Conservation (phyloP, 305 asterid genomes). For the Salvia sclarea region DNA sequence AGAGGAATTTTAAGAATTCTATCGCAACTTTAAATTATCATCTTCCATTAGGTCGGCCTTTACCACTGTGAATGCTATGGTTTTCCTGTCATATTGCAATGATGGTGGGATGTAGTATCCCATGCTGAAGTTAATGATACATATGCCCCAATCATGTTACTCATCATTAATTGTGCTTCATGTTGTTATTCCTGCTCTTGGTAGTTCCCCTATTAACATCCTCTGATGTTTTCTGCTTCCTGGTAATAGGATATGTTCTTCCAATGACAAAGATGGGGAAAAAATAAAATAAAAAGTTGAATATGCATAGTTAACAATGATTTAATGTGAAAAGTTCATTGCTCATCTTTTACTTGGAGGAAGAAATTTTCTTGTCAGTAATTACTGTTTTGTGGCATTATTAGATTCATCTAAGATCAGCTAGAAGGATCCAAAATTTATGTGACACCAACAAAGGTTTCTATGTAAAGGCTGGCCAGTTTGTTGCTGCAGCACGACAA, state of each 20-base stretch:
- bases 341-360: background rate
- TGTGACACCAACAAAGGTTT: slow-evolving; percentile 87
- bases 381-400: slow-evolving; percentile 25
- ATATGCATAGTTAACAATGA: background rate
- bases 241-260: background rate
- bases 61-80: background rate
- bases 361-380: background rate
- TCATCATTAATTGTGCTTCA: background rate
- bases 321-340: background rate
- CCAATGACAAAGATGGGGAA: background rate
- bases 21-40: background rate
- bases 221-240: background rate
- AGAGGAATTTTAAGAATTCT: background rate
- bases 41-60: background rate
- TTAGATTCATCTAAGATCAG: slow-evolving; percentile 82
- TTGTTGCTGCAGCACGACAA: slow-evolving; percentile 77
- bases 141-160: slow-evolving; percentile 3
- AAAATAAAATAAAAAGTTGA: background rate
- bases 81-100: background rate
- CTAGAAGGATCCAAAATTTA: slow-evolving; percentile 58
- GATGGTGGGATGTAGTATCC: background rate
- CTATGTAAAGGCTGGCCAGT: slow-evolving; percentile 96
- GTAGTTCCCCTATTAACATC: slow-evolving; percentile 1
- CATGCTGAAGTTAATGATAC: background rate
- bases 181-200: background rate